Percentiles rank a stretch among this genome's conserved stretches.
These are phyloP conservation scores for Globisporangium ultimum DNA, from an alignment of 352 stramenopile species.

Conservation along the genomic window DNA sequence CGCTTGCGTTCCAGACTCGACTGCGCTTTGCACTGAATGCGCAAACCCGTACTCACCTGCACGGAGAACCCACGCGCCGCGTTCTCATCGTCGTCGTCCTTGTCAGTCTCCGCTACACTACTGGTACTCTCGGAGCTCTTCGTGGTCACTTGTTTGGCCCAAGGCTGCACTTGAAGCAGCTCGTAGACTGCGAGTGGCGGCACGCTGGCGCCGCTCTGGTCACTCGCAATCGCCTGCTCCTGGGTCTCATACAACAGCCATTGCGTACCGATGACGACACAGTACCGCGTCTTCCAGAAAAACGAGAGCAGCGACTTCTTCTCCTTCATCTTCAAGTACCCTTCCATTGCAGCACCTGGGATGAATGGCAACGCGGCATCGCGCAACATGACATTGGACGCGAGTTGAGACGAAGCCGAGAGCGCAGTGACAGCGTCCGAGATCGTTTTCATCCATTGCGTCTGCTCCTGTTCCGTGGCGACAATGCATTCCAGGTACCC, in stretches of 20 bases:
- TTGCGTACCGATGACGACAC: slow-evolving; percentile 63
- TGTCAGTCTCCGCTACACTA: too few relatives aligned
- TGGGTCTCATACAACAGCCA: slow-evolving; percentile 74
- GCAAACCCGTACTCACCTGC: slow-evolving; percentile 20
- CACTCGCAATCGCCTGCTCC: slow-evolving; percentile 21
- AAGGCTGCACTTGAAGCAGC: slow-evolving; percentile 25
- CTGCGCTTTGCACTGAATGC: slow-evolving; percentile 50
- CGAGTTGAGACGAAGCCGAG: slow-evolving; percentile 2
- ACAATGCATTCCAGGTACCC: slow-evolving; percentile 60
- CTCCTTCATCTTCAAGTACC: slow-evolving; percentile 55
- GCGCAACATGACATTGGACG: slow-evolving; percentile 18
- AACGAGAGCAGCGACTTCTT: slow-evolving; percentile 46
- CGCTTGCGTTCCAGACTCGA: slow-evolving; percentile 67
- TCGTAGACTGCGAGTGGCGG: slow-evolving; percentile 55
- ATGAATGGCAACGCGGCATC: slow-evolving; percentile 59
- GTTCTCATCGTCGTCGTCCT: slow-evolving; percentile 17
- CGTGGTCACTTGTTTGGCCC: slow-evolving; percentile 3
- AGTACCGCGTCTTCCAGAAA: slow-evolving; percentile 64
- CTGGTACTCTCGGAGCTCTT: slow-evolving; percentile 3
- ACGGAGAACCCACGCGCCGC: slow-evolving; percentile 23
- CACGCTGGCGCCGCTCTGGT: slow-evolving; percentile 9
- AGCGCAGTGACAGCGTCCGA: too few relatives aligned
- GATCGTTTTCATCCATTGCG: slow-evolving; percentile 16
- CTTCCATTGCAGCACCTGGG: slow-evolving; percentile 61
- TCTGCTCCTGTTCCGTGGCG: slow-evolving; percentile 25